Evolutionary conservation across 352 stramenopile genomes (phyloP).

Genomic region (Pythium phragmitis): DNA sequence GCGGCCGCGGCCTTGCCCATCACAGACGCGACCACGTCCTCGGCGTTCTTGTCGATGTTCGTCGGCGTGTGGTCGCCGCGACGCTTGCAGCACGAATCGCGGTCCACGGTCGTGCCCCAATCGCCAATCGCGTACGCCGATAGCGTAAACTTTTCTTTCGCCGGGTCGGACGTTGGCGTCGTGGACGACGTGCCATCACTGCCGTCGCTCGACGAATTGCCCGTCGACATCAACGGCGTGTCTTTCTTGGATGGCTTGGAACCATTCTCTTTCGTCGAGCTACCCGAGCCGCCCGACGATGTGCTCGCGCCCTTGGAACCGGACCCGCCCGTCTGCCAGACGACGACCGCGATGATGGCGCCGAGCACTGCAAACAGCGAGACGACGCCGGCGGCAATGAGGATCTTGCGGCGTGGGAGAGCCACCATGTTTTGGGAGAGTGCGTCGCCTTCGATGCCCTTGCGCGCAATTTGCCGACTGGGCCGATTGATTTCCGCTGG

Average conservation of each 20-base stretch:
- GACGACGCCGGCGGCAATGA: slow-evolving; percentile 46
- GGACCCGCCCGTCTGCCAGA: slow-evolving; percentile 38
- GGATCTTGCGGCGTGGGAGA: slow-evolving; percentile 30
- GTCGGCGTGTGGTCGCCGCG: slow-evolving; percentile 46
- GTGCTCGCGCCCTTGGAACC: slow-evolving; percentile 32
- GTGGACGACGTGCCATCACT: slow-evolving; percentile 25
- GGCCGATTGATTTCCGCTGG: not conserved
- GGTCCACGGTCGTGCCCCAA: slow-evolving; percentile 64
- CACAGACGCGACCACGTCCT: slow-evolving; percentile 62
- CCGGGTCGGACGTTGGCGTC: slow-evolving; percentile 49
- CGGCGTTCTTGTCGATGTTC: slow-evolving; percentile 66
- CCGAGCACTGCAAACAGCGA: slow-evolving; percentile 46
- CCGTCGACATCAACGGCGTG: not conserved
- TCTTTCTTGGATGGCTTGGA: slow-evolving; percentile 1
- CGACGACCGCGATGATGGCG: slow-evolving; percentile 39
- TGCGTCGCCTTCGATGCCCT: not conserved
- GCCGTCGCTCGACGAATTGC: slow-evolving; percentile 26
- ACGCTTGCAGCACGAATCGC: slow-evolving; percentile 68
- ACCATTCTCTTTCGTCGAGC: slow-evolving; percentile 1
- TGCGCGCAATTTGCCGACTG: slow-evolving; percentile 18
- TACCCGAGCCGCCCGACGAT: not conserved
- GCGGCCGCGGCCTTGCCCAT: slow-evolving; percentile 42
- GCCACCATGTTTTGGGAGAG: slow-evolving; percentile 13
- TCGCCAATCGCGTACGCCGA: slow-evolving; percentile 72
- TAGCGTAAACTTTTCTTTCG: slow-evolving; percentile 45